phyloP scores from a whole-genome alignment of 371 early-diverging fungal genomes.

The Haplosporangium sp. region DNA sequence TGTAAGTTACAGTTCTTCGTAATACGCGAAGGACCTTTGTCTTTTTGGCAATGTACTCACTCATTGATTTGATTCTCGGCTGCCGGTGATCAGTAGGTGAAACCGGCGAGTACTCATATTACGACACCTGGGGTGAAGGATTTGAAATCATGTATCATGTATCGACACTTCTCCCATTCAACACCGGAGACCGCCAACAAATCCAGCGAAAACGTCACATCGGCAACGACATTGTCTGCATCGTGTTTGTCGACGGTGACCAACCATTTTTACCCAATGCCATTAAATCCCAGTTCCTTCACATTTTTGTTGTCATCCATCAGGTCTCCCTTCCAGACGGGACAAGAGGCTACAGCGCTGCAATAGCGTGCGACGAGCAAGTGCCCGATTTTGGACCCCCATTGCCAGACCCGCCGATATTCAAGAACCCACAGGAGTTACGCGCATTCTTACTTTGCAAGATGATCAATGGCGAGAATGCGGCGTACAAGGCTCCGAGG shows the following conservation, averaged over 20 bases:
- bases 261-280: conserved; percentile 72
- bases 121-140: conserved; percentile 77
- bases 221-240: conserved; percentile 85
- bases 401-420: conserved; percentile 72
- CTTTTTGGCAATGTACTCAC: neutral
- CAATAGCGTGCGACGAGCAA: conserved; percentile 65
- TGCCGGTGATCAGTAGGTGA: conserved; percentile 56
- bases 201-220: conserved; percentile 87
- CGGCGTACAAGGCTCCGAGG: conserved; percentile 77
- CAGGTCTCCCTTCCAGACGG: conserved; percentile 56
- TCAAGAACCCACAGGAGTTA: conserved; percentile 60
- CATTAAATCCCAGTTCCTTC: conserved; percentile 79
- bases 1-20: conserved; percentile 57
- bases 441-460: conserved; percentile 72
- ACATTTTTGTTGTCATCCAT: conserved; percentile 75
- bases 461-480: conserved; percentile 82
- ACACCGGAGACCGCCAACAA: conserved; percentile 77
- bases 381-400: conserved; percentile 74
- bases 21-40: neutral
- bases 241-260: conserved; percentile 75
- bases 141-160: conserved; percentile 92
- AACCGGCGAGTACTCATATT: conserved; percentile 79
- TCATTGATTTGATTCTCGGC: no score
- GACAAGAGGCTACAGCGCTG: conserved; percentile 59
- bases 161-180: conserved; percentile 80